Conservation (phyloP, 495 filamentous ascomycete species). For the Articulospora tetracladia region DNA sequence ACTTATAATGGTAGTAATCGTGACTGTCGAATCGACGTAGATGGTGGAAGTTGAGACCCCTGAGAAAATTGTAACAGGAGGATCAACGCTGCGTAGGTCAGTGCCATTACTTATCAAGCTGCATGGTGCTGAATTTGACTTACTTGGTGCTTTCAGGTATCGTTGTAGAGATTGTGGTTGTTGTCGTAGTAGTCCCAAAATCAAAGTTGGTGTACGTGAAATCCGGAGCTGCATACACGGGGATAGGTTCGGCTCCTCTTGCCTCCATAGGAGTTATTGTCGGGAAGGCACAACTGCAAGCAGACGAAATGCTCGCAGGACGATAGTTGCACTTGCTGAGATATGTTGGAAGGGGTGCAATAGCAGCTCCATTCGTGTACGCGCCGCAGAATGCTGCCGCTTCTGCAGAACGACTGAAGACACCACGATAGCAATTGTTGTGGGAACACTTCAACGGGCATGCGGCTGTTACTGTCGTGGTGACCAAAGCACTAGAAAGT, state of each 20-base stretch:
- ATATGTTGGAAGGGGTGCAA: neutral
- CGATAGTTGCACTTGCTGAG: neutral
- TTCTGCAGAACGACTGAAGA: neutral
- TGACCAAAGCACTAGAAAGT: neutral
- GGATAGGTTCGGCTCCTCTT: neutral
- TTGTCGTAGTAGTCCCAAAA: neutral
- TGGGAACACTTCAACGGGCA: neutral
- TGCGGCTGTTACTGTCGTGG: neutral
- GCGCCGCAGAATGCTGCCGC: neutral
- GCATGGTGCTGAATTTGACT: neutral
- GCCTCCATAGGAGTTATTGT: neutral
- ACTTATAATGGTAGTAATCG: neutral
- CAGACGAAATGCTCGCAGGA: neutral
- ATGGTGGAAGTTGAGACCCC: neutral
- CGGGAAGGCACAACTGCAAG: neutral
- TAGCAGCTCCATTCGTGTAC: neutral
- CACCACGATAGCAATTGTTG: neutral
- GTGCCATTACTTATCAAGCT: neutral
- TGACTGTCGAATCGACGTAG: neutral
- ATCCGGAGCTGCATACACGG: neutral
- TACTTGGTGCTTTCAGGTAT: neutral
- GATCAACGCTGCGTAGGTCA: neutral
- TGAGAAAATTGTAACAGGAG: neutral
- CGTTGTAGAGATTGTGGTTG: neutral
- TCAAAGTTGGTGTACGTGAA: neutral